A percentile compares a stretch with the other conserved stretches of the same genome.
Conservation (phyloP, 192 early-diverging fungal genomes). For the Mortierella hygrophila region DNA sequence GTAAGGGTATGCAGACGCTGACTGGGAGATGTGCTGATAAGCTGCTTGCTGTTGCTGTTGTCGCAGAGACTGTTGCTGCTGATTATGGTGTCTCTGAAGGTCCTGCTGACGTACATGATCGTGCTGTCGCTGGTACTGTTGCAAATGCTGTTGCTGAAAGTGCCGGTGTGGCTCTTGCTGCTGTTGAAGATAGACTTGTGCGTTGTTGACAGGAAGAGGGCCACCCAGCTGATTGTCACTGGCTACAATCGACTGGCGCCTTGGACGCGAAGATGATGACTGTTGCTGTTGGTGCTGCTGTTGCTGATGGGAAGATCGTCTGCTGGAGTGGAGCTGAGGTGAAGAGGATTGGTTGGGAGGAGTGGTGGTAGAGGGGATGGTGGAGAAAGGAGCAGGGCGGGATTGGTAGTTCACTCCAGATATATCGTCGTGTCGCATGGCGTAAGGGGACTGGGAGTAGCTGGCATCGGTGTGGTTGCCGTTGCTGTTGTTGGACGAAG, state of each 20-base stretch:
- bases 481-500: background rate
- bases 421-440: background rate
- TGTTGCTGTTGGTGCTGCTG: background rate
- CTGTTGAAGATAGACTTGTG: background rate
- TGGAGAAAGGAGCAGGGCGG: background rate
- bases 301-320: background rate
- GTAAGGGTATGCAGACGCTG: background rate
- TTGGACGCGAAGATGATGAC: background rate
- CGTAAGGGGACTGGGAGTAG: background rate
- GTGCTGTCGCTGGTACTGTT: constrained; percentile 10
- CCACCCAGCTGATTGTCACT: constrained; percentile 26
- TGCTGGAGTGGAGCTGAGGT: background rate
- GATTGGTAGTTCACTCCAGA: background rate
- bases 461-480: background rate
- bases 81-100: background rate
- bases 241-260: constrained; percentile 16
- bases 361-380: background rate
- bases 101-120: background rate
- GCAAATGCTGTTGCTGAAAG: constrained; percentile 7
- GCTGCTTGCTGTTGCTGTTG: background rate
- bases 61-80: constrained; percentile 8
- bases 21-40: background rate
- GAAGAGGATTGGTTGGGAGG: background rate
- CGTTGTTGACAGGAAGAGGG: constrained; percentile 21
- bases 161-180: background rate